These are phyloP conservation scores for Pichia nakasei DNA, from an alignment of 805 yeast genomes.

Conservation along the genomic window DNA sequence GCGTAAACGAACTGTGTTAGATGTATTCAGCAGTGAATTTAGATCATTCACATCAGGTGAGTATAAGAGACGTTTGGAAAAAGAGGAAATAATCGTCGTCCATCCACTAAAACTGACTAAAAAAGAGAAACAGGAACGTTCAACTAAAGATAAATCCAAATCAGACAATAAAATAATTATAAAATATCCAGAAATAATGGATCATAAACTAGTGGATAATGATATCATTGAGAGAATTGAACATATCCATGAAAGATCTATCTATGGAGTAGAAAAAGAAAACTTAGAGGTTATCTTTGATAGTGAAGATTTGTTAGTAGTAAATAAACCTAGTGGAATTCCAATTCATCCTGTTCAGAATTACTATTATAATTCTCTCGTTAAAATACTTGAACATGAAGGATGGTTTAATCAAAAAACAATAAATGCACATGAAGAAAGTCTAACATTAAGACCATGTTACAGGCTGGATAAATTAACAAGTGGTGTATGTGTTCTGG, in stretches of 20 bases:
- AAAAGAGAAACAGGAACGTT: constrained; percentile 11
- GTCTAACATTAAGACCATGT: constrained; percentile 28
- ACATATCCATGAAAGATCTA: constrained; percentile 26
- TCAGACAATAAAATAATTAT: not conserved
- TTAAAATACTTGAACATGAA: constrained; percentile 35
- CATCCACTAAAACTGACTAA: constrained; percentile 12
- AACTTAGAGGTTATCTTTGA: constrained; percentile 15
- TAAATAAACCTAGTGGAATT: constrained; percentile 44
- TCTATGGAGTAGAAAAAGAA: not conserved
- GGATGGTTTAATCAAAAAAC: constrained; percentile 7
- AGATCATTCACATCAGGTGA: constrained; percentile 20
- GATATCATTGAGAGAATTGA: constrained; percentile 20
- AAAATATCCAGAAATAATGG: constrained; percentile 16
- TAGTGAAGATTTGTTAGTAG: constrained; percentile 29
- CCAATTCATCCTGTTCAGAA: constrained; percentile 48
- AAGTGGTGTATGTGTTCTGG: constrained; percentile 42
- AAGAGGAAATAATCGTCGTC: constrained; percentile 14
- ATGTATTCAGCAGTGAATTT: constrained; percentile 34
- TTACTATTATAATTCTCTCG: constrained; percentile 36
- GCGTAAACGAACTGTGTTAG: constrained; percentile 30
- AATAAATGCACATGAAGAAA: not conserved
- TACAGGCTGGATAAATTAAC: constrained; percentile 48
- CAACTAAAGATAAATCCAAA: not conserved
- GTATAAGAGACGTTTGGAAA: constrained; percentile 16
- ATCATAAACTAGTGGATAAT: constrained; percentile 16